Evolutionary conservation across 108 stramenopile genomes (phyloP).

Genomic region (Fistulifera pelliculosa): DNA sequence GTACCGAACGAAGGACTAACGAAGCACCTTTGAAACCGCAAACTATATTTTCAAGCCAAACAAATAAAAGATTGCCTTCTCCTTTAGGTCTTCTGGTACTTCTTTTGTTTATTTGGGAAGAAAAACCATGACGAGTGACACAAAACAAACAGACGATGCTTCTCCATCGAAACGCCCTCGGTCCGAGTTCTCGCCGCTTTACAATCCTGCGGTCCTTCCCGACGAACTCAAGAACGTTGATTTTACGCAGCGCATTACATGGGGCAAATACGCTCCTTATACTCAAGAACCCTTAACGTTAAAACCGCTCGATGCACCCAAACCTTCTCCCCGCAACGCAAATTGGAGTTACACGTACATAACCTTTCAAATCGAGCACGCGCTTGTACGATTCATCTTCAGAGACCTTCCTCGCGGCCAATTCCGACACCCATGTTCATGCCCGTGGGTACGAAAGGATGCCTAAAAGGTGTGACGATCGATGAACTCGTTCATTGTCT

Average conservation of each 20-base stretch:
- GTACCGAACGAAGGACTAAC: too few relatives aligned
- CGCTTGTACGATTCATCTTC: slow-evolving; percentile 56
- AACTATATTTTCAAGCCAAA: too few relatives aligned
- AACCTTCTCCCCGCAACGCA: slow-evolving; percentile 27
- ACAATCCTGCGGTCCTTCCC: slow-evolving; percentile 27
- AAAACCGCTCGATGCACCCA: slow-evolving; percentile 41
- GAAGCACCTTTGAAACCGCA: too few relatives aligned
- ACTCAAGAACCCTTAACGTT: slow-evolving; percentile 30
- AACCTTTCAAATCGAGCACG: slow-evolving; percentile 62
- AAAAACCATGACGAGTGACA: too few relatives aligned
- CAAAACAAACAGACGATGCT: too few relatives aligned
- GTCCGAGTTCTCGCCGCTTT: too few relatives aligned
- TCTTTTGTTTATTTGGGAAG: too few relatives aligned
- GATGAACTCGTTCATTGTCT: slow-evolving; percentile 56
- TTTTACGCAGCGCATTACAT: slow-evolving; percentile 48
- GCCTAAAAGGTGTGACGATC: slow-evolving; percentile 83
- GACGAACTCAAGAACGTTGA: slow-evolving; percentile 48
- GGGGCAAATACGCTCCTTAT: slow-evolving; percentile 67
- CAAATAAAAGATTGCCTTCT: too few relatives aligned
- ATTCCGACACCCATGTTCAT: slow-evolving; percentile 95
- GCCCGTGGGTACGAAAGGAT: slow-evolving; percentile 99
- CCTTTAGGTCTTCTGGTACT: too few relatives aligned
- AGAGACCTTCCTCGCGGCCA: slow-evolving; percentile 37
- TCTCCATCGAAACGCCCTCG: too few relatives aligned
- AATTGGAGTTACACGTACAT: slow-evolving; percentile 31